Conservation (phyloP, 495 filamentous ascomycete genomes). For the Neurospora sp. region DNA sequence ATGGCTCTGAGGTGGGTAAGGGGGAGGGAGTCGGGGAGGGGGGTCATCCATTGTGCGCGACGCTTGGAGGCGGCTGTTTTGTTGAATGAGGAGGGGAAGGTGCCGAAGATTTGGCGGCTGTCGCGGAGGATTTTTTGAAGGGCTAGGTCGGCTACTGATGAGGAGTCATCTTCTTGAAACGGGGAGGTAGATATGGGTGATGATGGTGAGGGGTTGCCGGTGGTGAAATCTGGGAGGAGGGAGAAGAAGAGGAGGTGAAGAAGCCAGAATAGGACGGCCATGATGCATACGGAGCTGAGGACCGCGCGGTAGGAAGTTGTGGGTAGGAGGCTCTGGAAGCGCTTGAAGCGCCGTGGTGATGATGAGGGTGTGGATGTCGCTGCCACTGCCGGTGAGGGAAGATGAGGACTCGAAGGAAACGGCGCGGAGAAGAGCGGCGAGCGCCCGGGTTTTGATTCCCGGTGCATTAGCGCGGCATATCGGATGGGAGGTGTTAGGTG, state of each 20-base stretch:
- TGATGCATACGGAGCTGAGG: not conserved
- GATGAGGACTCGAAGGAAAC: not conserved
- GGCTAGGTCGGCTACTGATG: conserved; percentile 25
- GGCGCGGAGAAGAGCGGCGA: not conserved
- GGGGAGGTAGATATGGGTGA: too few relatives aligned
- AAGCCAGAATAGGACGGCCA: not conserved
- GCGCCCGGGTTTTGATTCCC: not conserved
- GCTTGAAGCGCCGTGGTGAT: not conserved
- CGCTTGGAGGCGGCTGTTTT: conserved; percentile 1
- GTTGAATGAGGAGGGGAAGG: conserved; percentile 16
- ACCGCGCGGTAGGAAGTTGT: not conserved
- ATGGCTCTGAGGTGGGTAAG: conserved; percentile 39
- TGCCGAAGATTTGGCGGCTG: conserved; percentile 34
- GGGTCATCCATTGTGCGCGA: conserved; percentile 37
- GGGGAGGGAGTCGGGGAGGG: conserved; percentile 29
- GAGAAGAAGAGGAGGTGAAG: not conserved
- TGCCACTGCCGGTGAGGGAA: not conserved
- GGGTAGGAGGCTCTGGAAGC: not conserved
- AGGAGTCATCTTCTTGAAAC: not conserved
- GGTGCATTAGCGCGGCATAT: not conserved
- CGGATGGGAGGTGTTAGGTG: not conserved
- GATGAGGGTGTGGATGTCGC: not conserved
- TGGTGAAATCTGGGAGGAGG: not conserved
- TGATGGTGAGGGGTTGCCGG: not conserved
- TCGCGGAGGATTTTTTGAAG: conserved; percentile 33